Evolutionary conservation across 2,329 filamentous ascomycete genomes (phyloP), one percentile per base, ranked within the genome.

Genomic region (Fusarium algeriense): DNA sequence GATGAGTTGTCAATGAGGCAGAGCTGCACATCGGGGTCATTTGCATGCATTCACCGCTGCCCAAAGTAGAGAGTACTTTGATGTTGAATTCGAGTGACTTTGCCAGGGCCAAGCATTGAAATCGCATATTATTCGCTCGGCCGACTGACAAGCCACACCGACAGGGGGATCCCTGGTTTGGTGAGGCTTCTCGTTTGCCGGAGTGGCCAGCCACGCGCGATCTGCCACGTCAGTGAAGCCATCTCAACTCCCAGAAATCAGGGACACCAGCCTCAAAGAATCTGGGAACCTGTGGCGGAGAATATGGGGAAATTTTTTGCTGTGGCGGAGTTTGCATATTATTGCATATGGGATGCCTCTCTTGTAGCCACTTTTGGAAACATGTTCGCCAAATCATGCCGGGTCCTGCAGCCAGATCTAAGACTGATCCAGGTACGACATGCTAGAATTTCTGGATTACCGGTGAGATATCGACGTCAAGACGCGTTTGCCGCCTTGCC

Each of bases 171-270:
- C 15, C 50, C 26, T 64, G 62, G 55, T 32, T 45, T 43, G 57
- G 48, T 59, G 43, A 72, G 62, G 57, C 68, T 74, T 74, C 57
- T 68, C 64, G 64, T 54, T 62, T 58, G 59, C 60, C 70, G 74
- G 70, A 68, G 65, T 69, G 67, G 69, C 70, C 77, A 79, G 79
- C 79, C 77, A 79, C 77, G 77, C 69, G 72, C 72, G 65, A 75
- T 61, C 68, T 82, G 83, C 82, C 83, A 85, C 83, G 83, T 84
- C 82, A 82, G 74, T 60, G 55, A 68, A 68, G 64, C 40, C 62
- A 44, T 37, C 38, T 45, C 55, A 54, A 59, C 40, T 60, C 50
- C 49, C 44, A 57, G 54, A 53, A 70, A 60, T 32, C 69, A 60
- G 50, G 62, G 64, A 30, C 75, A 70, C 81, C 77, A 83, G 81